phyloP scores from a whole-genome alignment of 2,329 filamentous ascomycete species.

The Neofusicoccum cordaticola region DNA sequence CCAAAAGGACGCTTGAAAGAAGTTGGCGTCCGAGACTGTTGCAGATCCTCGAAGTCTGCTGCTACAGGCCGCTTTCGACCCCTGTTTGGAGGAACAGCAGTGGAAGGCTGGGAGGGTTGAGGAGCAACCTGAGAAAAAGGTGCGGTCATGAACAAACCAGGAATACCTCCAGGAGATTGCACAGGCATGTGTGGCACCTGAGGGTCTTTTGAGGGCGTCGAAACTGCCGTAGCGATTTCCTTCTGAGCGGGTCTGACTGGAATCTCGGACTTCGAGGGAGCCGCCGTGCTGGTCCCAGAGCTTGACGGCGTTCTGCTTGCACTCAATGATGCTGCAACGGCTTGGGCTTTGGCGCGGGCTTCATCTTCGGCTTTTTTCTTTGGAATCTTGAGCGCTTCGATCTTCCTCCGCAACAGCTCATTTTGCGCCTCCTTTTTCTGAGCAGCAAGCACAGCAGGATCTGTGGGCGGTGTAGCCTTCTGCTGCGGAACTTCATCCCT shows the following conservation, averaged over 20 bases:
- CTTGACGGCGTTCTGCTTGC: background rate
- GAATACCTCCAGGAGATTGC: constrained; percentile 41
- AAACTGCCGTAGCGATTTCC: background rate
- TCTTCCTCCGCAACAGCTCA: constrained; percentile 72
- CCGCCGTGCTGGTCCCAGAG: background rate
- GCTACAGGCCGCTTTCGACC: constrained; percentile 57
- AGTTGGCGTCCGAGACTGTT: constrained; percentile 12
- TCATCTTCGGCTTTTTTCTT: constrained; percentile 11
- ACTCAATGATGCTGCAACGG: constrained; percentile 1
- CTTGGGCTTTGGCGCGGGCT: constrained; percentile 14
- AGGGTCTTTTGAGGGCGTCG: background rate
- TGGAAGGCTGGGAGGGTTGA: background rate
- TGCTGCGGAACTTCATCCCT: background rate
- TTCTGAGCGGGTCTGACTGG: background rate
- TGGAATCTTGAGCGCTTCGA: constrained; percentile 58
- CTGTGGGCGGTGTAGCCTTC: background rate
- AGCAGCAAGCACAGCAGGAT: constrained; percentile 28
- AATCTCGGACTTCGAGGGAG: background rate
- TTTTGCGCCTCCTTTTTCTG: constrained; percentile 64
- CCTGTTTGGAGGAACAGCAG: background rate
- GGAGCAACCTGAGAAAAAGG: background rate
- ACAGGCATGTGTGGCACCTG: constrained; percentile 14
- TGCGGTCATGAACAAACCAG: constrained; percentile 52
- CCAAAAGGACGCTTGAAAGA: constrained; percentile 61
- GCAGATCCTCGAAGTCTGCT: constrained; percentile 16